phyloP scores from a whole-genome alignment of 495 filamentous ascomycete genomes.

The Aspergillus nidulans region DNA sequence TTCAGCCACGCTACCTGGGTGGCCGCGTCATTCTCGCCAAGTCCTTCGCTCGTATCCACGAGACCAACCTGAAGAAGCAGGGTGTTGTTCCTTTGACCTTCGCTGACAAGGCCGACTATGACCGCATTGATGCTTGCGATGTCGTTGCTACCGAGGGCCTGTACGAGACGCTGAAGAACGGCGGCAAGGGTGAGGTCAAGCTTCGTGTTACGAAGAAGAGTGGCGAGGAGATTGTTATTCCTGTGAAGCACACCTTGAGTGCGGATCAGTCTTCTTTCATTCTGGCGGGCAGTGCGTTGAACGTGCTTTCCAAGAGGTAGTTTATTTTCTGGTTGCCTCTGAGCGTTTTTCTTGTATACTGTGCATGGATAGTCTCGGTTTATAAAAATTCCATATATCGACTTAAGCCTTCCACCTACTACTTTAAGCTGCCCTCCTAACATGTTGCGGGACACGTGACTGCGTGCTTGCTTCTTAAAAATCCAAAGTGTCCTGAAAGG shows the following conservation, averaged over 20 bases:
- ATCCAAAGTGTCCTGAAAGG: no score
- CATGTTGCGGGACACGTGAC: no score
- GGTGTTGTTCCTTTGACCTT: constrained; percentile 93
- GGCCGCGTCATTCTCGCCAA: constrained; percentile 84
- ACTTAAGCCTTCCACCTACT: not conserved
- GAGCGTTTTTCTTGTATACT: not conserved
- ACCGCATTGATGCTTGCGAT: constrained; percentile 74
- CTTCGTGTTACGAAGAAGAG: constrained; percentile 59
- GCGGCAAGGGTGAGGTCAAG: constrained; percentile 73
- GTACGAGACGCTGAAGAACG: constrained; percentile 71
- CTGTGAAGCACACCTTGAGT: constrained; percentile 66
- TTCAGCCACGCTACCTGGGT: constrained; percentile 91
- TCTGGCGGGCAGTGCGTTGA: constrained; percentile 89
- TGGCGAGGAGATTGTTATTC: constrained; percentile 56
- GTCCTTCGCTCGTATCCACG: constrained; percentile 93
- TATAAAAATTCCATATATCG: not conserved
- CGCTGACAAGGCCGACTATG: constrained; percentile 81
- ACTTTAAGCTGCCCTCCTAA: no score
- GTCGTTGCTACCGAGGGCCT: constrained; percentile 75
- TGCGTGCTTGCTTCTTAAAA: no score
- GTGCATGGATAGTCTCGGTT: not conserved
- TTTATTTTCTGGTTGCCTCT: not conserved
- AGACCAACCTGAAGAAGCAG: constrained; percentile 99
- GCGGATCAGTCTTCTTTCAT: constrained; percentile 87
- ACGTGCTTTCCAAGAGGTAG: constrained; percentile 62